Evolutionary conservation across 805 yeast species (phyloP), one percentile per base, ranked within the genome.

Genomic region (Maudiozyma saulgeensis): DNA sequence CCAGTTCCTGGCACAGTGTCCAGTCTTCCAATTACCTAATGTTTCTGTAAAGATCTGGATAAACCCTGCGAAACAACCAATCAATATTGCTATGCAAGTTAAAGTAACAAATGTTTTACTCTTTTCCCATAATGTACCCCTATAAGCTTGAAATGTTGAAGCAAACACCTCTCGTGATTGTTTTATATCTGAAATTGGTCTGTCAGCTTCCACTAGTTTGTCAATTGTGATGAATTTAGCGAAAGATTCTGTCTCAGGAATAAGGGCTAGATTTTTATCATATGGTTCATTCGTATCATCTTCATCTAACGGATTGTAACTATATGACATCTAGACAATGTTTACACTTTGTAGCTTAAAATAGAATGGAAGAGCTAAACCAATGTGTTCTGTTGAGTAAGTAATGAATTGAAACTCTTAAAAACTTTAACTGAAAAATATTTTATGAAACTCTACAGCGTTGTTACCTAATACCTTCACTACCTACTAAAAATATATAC

Each of bases 21-120:
- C 99, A 1, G 78, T 69, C 52, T 88, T 79, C 53, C 89, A 66
- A 58, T 83, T 83, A 2, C 88, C 84, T n/a, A 93, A 68, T 78
- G 90, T 88, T 46, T 87, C 91, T 0, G 98, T 88, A 16, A 88
- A 74, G 16, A 91, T 78, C 58, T 87, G 89, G 47, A 93, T 69
- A 16, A 77, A 72, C 0, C 88, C 96, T 0, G 99, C 98, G 38
- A 88, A 82, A 1, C 78, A 58, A 4, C 99, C 99, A 48, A 90
- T 84, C 3, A 75, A 53, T 0, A 82, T 61, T 0, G 98, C 99
- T 51, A 88, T 86, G 1, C 75, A 56, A 0, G 90, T 83, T 35
- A 93, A 69, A 0, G 85, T 83, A 1, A 88, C 59, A 85, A 97
- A 88, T 1, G 67, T 62, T 40, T 63, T 61, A 43, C 66, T 57